Base-by-base conservation (phyloP, 441 rosid genomes). In the Gossypium davidsonii region DNA sequence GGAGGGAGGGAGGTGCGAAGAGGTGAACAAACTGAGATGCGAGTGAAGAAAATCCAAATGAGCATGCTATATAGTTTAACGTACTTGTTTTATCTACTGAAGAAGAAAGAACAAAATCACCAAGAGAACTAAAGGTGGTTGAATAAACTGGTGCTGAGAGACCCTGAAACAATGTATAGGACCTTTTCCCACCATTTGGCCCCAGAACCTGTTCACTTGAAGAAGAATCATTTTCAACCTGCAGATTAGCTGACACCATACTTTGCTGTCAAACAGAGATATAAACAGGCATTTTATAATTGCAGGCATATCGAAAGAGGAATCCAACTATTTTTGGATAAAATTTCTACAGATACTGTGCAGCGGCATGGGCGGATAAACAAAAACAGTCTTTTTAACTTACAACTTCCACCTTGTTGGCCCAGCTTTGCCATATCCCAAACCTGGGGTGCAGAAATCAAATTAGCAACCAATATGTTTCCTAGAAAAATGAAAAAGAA, bases 361-460 rank as follows among this genome's bases (percentile, higher is more conserved):
- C 5, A 9, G 25, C n/a, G 2, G 26, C 59, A 9, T 10, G 3
- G 21, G 23, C 59, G 12, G 15, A 28, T 28, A 51, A 53, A 72
- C 39, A 14, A 46, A 17, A 31, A 28, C 31, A 18, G 42, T 37
- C 34, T 6, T 26, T 55, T 51, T 52, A 21, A 84, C 90, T 85
- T 81, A 93, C 97, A 82, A 74, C 67, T 77, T 75, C 84, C 80
- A 74, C 84, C 69, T 78, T 88, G 96, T 62, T 91, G 93, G 63
- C 89, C 99, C 73, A 88, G 88, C 84, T 91, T 91, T 75, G 97
- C 99, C 96, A 91, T 93, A 81, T 96, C 97, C 99, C 98, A 91
- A 73, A 93, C 88, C 96, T 91, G 84, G 63, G 65, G 25, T 77
- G 70, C 60, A 81, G 37, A 80, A 72, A 44, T 70, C 57, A 78